Evolutionary conservation across 345 rosid genomes (phyloP), one percentile per base, ranked within the genome.

Genomic region (Hirschfeldia incana): DNA sequence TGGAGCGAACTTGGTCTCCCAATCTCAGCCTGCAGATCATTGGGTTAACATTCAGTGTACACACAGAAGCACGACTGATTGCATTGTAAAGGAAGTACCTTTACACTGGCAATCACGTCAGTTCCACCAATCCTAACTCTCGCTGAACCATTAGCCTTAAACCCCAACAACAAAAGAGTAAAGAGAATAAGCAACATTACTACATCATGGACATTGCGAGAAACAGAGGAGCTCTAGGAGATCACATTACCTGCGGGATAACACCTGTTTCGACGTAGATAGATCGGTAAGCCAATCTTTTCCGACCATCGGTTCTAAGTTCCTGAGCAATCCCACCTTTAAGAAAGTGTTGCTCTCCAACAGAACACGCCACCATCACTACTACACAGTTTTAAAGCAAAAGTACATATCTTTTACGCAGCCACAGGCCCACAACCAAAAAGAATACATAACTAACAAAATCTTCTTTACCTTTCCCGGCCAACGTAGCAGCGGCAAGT

Each of bases 71-170:
- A 28, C 71, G 1, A n/a, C 36, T 46, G 10, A 33, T 26, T 10
- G 16, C 13, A 17, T 13, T 5, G 44, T 10, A 70, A 67, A 79
- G 2, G 21, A 44, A 73, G 65, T 85, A 93, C 98, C 98, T 95
- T 95, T 69, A 93, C 97, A 83, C 96, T 85, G 15, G 98, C 97
- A 89, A 95, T 89, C 71, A 93, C 97, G 83, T 95, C 94, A 3
- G 94, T 93, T 51, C 85, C 89, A 66, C 97, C 98, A 21, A 93
- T 76, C 70, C 83, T 84, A 17, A 95, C 90, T 80, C 92, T 89
- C 17, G 98, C 92, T 4, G 98, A 95, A 72, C 94, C 99, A 84
- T 93, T 88, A 53, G 99, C 98, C 97, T 95, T 49, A 10, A 5
- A 39, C 13, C 2, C 55, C 66, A 42, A 11, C 65, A 75, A 65